phyloP scores from a whole-genome alignment of 441 rosid genomes.

The Jatropha multifida region DNA sequence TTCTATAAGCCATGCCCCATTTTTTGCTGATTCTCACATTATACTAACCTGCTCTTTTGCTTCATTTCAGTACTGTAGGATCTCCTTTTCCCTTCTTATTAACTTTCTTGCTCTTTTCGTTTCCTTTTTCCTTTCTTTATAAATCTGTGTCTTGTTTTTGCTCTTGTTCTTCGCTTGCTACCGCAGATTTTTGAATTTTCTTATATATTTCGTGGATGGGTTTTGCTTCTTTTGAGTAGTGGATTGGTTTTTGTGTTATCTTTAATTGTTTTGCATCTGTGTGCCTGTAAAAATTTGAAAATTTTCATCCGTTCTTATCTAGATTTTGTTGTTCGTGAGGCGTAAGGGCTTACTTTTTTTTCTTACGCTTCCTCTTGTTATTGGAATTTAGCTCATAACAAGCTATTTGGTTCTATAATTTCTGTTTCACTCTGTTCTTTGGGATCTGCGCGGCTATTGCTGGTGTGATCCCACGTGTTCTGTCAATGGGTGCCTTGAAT shows the following conservation, averaged over 20 bases:
- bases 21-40: neutral
- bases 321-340: neutral
- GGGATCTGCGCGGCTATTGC: slow-evolving; percentile 29
- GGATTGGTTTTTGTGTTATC: neutral
- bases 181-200: neutral
- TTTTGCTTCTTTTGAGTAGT: neutral
- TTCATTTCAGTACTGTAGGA: slow-evolving; percentile 18
- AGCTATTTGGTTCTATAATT: slow-evolving; percentile 14
- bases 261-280: slow-evolving; percentile 18
- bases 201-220: neutral
- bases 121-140: neutral
- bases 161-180: neutral
- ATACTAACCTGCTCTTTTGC: neutral
- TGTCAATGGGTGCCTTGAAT: slow-evolving; percentile 79
- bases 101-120: neutral
- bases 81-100: neutral
- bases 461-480: slow-evolving; percentile 29
- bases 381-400: slow-evolving; percentile 7
- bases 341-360: neutral
- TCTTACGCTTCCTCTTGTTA: neutral
- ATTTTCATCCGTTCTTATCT: neutral
- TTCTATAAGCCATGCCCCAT: neutral
- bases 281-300: neutral
- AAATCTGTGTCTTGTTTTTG: neutral
- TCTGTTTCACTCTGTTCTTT: slow-evolving; percentile 20